Base-by-base conservation (phyloP, 2,329 filamentous ascomycete genomes). In the Fonsecaea pedrosoi region DNA sequence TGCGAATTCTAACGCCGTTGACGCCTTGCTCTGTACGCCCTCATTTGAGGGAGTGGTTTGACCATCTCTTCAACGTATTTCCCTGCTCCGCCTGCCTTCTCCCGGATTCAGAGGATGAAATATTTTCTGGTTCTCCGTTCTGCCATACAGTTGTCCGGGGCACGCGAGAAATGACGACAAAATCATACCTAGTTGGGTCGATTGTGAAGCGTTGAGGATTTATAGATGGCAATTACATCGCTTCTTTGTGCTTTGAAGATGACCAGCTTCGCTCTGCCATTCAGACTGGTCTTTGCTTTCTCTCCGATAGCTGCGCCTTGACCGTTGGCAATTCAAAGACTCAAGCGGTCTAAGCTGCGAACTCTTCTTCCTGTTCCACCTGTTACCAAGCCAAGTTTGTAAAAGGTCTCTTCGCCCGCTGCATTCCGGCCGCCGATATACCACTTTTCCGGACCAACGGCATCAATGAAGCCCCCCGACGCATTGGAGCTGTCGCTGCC, bases 351-450 rank as follows among this genome's bases (percentile, higher is more conserved):
- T 69, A 83, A 76, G 70, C 82, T 84, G 48, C 80, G 79, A 8
- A 82, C 79, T 66, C 81, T 72, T 21, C 76, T 78, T 8, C 78
- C 80, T 54, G 80, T 71, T 58, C 79, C 73, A 38, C 78, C 80
- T 4, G 79, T 82, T 25, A 83, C 81, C 77, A 83, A 79, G 3
- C 82, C 82, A 6, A 84, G 69, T 8, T 79, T 77, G 64, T 83
- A 83, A 64, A 83, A 82, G 57, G 80, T 77, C 68, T 84, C 82
- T 72, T 84, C 82, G 0, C 82, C 82, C 15, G 73, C 76, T 10
- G 80, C 77, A 25, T 79, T 83, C 40, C 80, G 75, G 4, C 82
- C 82, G 3, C 82, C 82, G 32, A 84, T 81, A 73, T 83, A 84
- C 82, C 82, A 84, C 70, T 83, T 83, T 73, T 83, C 82, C 1